Evolutionary conservation across 176 grass and related monocot species (phyloP), one percentile per base, ranked within the genome.

Genomic region (Aegilops tauschii): DNA sequence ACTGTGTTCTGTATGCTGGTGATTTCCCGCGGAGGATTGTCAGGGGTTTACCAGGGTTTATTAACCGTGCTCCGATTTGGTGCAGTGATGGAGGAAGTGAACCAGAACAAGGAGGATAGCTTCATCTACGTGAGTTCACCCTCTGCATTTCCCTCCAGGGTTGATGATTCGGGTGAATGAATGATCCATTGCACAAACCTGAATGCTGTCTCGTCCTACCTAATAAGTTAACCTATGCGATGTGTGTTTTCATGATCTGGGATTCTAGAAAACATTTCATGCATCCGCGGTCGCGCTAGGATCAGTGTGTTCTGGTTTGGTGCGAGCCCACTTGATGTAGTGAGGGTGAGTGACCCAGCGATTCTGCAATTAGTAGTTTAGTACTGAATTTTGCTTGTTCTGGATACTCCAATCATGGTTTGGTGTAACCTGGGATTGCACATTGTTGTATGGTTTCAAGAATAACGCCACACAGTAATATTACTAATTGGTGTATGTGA

Each of bases 31-130:
- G 28, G 17, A 12, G 42, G 71, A 65, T 78, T 69, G 18, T 4
- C 64, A 56, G n/a, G 76, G 66, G 66, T 80, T 84, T 83, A 17
- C 70, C 4, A 82, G 68, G 87, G 83, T 83, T 91, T 79, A 75
- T 17, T 80, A 12, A 5, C 0, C 20, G 63, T 30, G 40, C 0
- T 85, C 35, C 28, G 6, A n/a, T 82, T 86, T 86, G 6, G 1
- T 29, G 81, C 88, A 98, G 97, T 98, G 72, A 11, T 96, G 88
- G 89, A 93, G 47, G 93, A 93, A 29, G 88, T 83, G 23, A 95
- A 78, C 80, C 90, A 93, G 89, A 93, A 71, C 42, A 98, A 89
- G 85, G 93, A 98, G 77, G 93, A 96, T 71, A 87, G 92, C 85
- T 96, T 88, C 92, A 99, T 99, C 49, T 99, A 91, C 29, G 97